Conservation (phyloP, 2,329 filamentous ascomycete genomes). For the Golovinomyces cichoracearum region DNA sequence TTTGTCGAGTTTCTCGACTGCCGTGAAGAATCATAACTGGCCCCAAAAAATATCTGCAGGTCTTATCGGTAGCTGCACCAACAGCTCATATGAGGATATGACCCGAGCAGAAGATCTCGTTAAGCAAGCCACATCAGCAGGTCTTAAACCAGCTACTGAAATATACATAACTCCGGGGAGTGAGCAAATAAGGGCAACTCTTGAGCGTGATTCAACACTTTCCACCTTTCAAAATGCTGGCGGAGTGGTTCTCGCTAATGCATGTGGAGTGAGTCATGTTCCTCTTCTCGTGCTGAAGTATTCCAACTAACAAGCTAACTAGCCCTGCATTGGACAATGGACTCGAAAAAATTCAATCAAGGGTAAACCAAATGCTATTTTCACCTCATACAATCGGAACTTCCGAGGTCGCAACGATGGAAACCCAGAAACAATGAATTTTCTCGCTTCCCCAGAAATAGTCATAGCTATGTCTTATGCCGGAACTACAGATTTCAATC, state of each 20-base stretch:
- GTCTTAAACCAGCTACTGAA: conserved; percentile 63
- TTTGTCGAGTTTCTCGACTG: conserved; percentile 65
- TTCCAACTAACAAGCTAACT: neutral
- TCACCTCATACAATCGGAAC: conserved; percentile 96
- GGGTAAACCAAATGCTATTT: conserved; percentile 74
- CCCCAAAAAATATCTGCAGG: conserved; percentile 75
- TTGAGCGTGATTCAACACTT: conserved; percentile 70
- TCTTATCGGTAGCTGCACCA: conserved; percentile 92
- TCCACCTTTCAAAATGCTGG: conserved; percentile 66
- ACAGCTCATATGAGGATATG: conserved; percentile 98
- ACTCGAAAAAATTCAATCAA: conserved; percentile 67
- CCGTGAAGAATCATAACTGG: conserved; percentile 67
- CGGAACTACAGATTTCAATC: conserved; percentile 84
- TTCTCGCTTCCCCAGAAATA: conserved; percentile 84
- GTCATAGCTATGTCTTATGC: conserved; percentile 92
- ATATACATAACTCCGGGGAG: conserved; percentile 95
- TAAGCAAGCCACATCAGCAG: conserved; percentile 71
- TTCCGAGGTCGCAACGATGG: conserved; percentile 94
- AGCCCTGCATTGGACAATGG: conserved; percentile 70
- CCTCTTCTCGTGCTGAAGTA: neutral
- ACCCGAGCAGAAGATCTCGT: conserved; percentile 79
- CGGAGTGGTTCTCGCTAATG: conserved; percentile 75
- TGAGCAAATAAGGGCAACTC: conserved; percentile 84
- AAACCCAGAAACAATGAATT: conserved; percentile 94
- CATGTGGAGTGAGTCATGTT: conserved; percentile 33